phyloP scores from a whole-genome alignment of 1,139 yeast genomes.

The Lodderomyces orthopsilosis region DNA sequence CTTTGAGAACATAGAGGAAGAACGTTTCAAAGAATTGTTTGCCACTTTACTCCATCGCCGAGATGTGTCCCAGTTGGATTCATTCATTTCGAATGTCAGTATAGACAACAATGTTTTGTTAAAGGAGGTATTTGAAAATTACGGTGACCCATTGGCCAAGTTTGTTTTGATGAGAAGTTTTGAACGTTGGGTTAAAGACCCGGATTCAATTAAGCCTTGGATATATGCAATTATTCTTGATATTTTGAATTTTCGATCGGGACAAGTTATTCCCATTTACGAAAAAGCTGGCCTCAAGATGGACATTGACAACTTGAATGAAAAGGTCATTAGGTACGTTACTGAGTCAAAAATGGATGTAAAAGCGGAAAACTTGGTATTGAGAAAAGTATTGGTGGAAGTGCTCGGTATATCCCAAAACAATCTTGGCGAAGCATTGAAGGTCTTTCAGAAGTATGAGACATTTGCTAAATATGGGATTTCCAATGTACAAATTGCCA shows the following conservation, averaged over 20 bases:
- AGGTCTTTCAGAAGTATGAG: constrained; percentile 37
- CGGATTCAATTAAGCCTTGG: constrained; percentile 3
- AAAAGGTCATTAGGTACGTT: constrained; percentile 8
- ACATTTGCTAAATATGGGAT: constrained; percentile 34
- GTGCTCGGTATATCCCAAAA: constrained; percentile 35
- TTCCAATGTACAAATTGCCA: constrained; percentile 30
- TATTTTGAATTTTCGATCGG: constrained; percentile 7
- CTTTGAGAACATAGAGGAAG: background rate
- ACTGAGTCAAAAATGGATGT: constrained; percentile 21
- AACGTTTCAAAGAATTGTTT: background rate
- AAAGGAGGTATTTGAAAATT: background rate
- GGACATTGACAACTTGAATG: constrained; percentile 5
- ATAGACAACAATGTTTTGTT: background rate
- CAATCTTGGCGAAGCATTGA: constrained; percentile 27
- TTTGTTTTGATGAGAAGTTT: constrained; percentile 13
- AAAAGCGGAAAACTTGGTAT: constrained; percentile 24
- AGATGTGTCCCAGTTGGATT: background rate
- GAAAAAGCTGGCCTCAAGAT: background rate
- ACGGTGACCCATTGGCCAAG: constrained; percentile 7
- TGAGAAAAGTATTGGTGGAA: constrained; percentile 32
- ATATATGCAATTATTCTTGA: constrained; percentile 8
- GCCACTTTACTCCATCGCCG: background rate
- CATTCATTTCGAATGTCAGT: background rate
- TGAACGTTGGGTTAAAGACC: constrained; percentile 11
- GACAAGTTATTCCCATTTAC: background rate